These are phyloP conservation scores for Metschnikowia picachoensis DNA, from an alignment of 805 yeast genomes.

Conservation along the genomic window DNA sequence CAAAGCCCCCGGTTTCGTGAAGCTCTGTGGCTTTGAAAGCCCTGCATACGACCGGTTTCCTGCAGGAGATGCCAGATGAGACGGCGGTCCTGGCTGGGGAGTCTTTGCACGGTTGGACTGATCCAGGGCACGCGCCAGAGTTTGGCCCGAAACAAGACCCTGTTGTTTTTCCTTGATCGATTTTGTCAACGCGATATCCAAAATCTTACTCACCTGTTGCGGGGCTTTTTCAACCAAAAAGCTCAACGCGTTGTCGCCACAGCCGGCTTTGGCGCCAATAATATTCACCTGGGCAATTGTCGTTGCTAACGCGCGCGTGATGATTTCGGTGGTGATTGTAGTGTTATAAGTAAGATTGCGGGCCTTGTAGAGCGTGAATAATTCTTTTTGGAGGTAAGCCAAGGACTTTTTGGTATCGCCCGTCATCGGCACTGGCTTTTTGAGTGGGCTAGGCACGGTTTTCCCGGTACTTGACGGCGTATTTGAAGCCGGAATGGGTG, in stretches of 20 bases:
- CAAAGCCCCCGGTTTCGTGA: constrained; percentile 30
- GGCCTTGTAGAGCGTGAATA: constrained; percentile 74
- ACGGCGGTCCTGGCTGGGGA: constrained; percentile 9
- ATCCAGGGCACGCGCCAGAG: constrained; percentile 14
- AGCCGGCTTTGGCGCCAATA: constrained; percentile 82
- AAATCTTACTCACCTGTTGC: constrained; percentile 69
- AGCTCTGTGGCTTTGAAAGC: constrained; percentile 23
- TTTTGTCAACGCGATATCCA: constrained; percentile 77
- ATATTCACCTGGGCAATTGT: constrained; percentile 88
- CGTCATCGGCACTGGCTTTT: constrained; percentile 27
- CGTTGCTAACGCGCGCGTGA: constrained; percentile 89
- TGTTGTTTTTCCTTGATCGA: constrained; percentile 51
- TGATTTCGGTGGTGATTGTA: constrained; percentile 75
- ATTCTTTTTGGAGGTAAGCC: constrained; percentile 80
- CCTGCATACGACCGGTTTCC: constrained; percentile 17
- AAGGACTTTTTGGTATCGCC: constrained; percentile 70
- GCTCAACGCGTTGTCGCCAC: constrained; percentile 72
- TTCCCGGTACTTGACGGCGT: too few relatives aligned
- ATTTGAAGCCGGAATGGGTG: too few relatives aligned
- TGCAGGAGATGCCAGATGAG: constrained; percentile 17
- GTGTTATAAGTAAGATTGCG: constrained; percentile 67
- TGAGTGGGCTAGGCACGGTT: background rate
- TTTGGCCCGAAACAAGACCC: constrained; percentile 11
- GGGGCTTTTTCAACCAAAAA: constrained; percentile 80
- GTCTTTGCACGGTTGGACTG: constrained; percentile 17